A percentile compares a stretch with the other conserved stretches of the same genome.
These are phyloP conservation scores for Nidula microcarpa DNA, from an alignment of 768 basidiomycete species.

Conservation along the genomic window DNA sequence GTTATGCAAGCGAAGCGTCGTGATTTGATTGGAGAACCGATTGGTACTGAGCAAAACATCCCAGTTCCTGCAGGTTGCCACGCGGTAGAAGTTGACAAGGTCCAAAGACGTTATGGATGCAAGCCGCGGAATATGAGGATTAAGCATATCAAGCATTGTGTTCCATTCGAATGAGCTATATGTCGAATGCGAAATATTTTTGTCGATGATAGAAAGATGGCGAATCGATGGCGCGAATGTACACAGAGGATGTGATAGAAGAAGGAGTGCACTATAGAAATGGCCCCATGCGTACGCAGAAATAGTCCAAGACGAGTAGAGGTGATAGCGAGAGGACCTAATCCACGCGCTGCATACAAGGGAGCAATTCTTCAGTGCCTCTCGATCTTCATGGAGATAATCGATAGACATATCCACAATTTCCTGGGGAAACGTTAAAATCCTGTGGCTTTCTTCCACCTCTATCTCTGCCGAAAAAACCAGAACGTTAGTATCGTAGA, in stretches of 20 bases:
- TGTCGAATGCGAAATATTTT: neutral
- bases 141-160: neutral
- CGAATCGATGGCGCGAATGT: neutral
- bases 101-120: neutral
- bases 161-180: neutral
- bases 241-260: neutral
- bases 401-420: neutral
- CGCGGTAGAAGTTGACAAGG: neutral
- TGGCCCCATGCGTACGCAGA: neutral
- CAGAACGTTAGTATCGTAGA: too few species aligned
- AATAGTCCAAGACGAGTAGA: neutral
- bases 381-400: neutral
- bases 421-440: neutral
- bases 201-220: neutral
- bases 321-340: neutral
- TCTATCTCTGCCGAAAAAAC: neutral
- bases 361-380: neutral
- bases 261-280: neutral
- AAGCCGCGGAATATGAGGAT: neutral
- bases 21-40: neutral
- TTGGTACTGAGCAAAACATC: neutral
- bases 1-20: neutral
- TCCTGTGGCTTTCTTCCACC: neutral
- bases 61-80: neutral
- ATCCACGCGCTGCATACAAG: neutral